Evolutionary conservation across 306 rosid species (phyloP), one percentile per base, ranked within the genome.

Genomic region (Cajanus cajan): DNA sequence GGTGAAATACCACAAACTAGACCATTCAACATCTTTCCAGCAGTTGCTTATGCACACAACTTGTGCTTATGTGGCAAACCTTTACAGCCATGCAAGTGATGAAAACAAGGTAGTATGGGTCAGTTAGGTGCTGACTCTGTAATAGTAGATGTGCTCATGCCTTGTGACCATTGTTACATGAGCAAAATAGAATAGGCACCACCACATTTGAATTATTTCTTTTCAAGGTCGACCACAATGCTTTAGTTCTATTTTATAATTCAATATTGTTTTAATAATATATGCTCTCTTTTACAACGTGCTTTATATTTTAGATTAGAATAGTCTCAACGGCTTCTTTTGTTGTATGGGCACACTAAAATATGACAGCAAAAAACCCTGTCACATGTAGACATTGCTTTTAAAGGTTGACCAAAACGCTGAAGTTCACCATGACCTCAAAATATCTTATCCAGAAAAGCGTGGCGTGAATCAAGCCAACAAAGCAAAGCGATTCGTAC

Each of bases 1-100:
- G 99, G 99, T 24, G 92, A 87, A 87, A 95, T 95, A 76, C 98
- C 99, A 40, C 98, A 95, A 83, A 88, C 85, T 19, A 88, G 92
- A 79, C 99, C 99, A 40, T 80, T 90, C 62, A 93, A 93, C 76
- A 72, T 91, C 76, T 95, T 95, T 76, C 98, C 92, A 8, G 57
- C 90, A 66, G 90, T 78, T 72, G 96, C 99, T 76, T 95, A 95
- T 64, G 90, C 95, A 19, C 97, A 95, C 84, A 95, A 95, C 78
- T 76, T 84, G 66, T 95, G 99, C 82, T 83, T 95, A 31, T 95
- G 99, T 61, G 99, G 98, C 66, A 91, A 88, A 63, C 99, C 98
- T 9, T 79, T 95, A 88, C 88, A 84, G 19, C 94, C 96, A n/a
- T 95, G 99, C 47, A 91, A 84, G 85, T 79, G 68, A 80, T 58